Conservation (phyloP, 345 rosid genomes). For the Xanthoceras sorbifolium region DNA sequence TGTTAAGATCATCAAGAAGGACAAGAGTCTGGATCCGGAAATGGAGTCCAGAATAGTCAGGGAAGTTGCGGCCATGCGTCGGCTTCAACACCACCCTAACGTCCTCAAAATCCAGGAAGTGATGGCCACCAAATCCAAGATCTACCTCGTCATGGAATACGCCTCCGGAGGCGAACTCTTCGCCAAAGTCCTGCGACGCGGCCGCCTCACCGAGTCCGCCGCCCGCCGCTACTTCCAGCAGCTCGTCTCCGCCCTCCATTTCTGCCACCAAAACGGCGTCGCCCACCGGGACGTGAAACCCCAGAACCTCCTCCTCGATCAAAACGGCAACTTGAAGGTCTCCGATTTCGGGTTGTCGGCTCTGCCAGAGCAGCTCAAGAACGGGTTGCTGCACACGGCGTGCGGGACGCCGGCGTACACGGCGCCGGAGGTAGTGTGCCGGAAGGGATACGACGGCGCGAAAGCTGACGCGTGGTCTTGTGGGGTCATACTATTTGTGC, state of each 20-base stretch:
- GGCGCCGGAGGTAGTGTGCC: constrained; percentile 72
- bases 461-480: constrained; percentile 93
- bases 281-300: constrained; percentile 92
- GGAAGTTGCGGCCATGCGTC: constrained; percentile 85
- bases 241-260: constrained; percentile 69
- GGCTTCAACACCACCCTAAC: constrained; percentile 75
- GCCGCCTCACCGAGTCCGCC: constrained; percentile 49
- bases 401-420: constrained; percentile 82
- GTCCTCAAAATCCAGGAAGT: constrained; percentile 80
- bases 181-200: constrained; percentile 40
- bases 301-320: constrained; percentile 77
- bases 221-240: constrained; percentile 77
- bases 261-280: constrained; percentile 82
- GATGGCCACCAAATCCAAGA: constrained; percentile 79
- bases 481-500: constrained; percentile 68
- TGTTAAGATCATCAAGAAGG: constrained; percentile 69
- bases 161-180: constrained; percentile 82
- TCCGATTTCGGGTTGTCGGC: constrained; percentile 85
- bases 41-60: constrained; percentile 67
- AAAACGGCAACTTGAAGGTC: constrained; percentile 60
- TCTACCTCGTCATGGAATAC: constrained; percentile 78
- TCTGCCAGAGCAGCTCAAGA: constrained; percentile 55
- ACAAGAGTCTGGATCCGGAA: constrained; percentile 34
- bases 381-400: constrained; percentile 65
- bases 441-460: constrained; percentile 62